Evolutionary conservation across 2,329 filamentous ascomycete genomes (phyloP).

Genomic region (Botrytis fabae): DNA sequence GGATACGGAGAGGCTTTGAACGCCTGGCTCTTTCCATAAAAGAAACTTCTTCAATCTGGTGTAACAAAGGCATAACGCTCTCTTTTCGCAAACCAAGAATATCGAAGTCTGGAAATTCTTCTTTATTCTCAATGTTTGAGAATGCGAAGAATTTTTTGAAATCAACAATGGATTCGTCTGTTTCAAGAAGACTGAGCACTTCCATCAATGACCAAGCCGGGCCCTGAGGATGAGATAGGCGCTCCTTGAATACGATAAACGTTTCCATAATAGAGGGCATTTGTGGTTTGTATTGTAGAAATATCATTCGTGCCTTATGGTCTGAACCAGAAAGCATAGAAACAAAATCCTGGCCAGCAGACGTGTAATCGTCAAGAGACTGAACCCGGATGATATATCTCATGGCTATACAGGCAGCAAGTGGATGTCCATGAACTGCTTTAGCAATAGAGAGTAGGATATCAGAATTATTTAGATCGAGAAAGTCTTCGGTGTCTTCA

Average conservation of each 20-base stretch:
- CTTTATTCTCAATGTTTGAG: neutral
- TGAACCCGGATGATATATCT: slow-evolving; percentile 7
- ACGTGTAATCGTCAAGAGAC: neutral
- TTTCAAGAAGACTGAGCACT: neutral
- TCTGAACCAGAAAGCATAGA: slow-evolving; percentile 2
- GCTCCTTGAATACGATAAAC: slow-evolving; percentile 7
- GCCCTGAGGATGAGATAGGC: neutral
- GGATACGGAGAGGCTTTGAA: neutral
- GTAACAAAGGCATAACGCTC: neutral
- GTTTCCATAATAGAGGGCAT: slow-evolving; percentile 8
- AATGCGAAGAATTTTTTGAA: slow-evolving; percentile 5
- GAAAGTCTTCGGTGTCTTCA: neutral
- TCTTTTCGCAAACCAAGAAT: neutral
- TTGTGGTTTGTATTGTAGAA: slow-evolving; percentile 1
- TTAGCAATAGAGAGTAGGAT: neutral
- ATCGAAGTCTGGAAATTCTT: neutral
- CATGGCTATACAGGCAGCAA: slow-evolving; percentile 13
- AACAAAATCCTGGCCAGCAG: slow-evolving; percentile 1
- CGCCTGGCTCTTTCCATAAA: neutral
- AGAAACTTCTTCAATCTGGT: slow-evolving; percentile 7
- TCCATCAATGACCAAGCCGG: slow-evolving; percentile 3
- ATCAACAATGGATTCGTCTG: neutral
- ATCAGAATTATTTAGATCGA: neutral
- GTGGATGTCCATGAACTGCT: neutral
- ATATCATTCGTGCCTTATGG: neutral